phyloP scores from a whole-genome alignment of 2,329 filamentous ascomycete species.

The Aspergillus ochraceus region DNA sequence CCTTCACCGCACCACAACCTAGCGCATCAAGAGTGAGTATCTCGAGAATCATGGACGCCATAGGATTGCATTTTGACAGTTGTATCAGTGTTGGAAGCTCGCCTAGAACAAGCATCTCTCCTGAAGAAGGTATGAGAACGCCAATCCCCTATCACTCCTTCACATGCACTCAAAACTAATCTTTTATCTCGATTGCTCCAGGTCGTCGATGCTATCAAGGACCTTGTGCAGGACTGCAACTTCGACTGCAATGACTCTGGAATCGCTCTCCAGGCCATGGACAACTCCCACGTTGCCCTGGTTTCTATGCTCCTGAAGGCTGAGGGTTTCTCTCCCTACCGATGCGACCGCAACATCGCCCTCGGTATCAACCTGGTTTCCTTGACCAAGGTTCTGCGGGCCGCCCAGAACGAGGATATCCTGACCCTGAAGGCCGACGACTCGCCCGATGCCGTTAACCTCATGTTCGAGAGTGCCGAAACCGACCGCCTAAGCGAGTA shows the following conservation, averaged over 20 bases:
- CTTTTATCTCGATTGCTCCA: slow-evolving; percentile 38
- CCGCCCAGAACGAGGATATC: slow-evolving; percentile 90
- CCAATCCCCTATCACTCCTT: neutral
- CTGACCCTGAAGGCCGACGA: slow-evolving; percentile 97
- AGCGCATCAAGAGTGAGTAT: slow-evolving; percentile 32
- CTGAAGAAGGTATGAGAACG: slow-evolving; percentile 78
- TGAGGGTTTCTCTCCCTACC: slow-evolving; percentile 90
- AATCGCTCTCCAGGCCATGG: slow-evolving; percentile 98
- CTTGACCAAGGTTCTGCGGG: slow-evolving; percentile 94
- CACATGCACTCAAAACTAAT: neutral
- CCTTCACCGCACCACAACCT: slow-evolving; percentile 17
- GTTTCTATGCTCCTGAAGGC: slow-evolving; percentile 99
- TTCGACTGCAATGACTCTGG: slow-evolving; percentile 99
- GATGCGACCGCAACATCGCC: slow-evolving; percentile 98
- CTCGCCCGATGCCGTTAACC: slow-evolving; percentile 89
- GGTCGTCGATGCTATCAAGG: slow-evolving; percentile 99
- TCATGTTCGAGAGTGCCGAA: slow-evolving; percentile 87
- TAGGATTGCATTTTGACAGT: slow-evolving; percentile 11
- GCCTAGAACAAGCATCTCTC: slow-evolving; percentile 87
- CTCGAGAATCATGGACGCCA: slow-evolving; percentile 3
- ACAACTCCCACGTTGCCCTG: slow-evolving; percentile 98
- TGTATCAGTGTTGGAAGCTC: slow-evolving; percentile 83
- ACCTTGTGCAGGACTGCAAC: slow-evolving; percentile 99
- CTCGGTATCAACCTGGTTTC: slow-evolving; percentile 96
- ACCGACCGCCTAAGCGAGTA: slow-evolving; percentile 96